Percentiles rank a stretch among this genome's conserved stretches.
phyloP scores from a whole-genome alignment of 2,329 filamentous ascomycete species.

The Trichoderma sp. region DNA sequence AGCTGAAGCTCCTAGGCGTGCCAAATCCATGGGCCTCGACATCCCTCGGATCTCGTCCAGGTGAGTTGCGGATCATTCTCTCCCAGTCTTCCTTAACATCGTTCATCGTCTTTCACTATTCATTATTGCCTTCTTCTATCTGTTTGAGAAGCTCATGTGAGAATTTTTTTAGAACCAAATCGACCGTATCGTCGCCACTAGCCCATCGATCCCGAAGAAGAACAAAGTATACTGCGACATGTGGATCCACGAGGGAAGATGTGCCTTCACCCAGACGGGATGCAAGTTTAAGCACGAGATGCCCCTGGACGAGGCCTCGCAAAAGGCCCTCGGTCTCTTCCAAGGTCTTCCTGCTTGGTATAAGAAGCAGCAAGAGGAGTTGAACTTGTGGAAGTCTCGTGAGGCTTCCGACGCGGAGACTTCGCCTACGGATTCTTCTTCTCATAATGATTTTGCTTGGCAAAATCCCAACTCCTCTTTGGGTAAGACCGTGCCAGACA shows the following conservation, averaged over 20 bases:
- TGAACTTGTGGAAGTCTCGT: constrained; percentile 26
- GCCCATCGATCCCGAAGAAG: constrained; percentile 40
- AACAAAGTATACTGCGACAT: constrained; percentile 80
- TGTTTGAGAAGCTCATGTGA: neutral
- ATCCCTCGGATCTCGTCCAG: constrained; percentile 34
- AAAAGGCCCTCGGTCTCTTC: constrained; percentile 68
- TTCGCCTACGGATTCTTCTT: neutral
- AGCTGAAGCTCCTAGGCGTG: constrained; percentile 31
- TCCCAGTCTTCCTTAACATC: constrained; percentile 21
- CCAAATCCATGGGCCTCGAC: constrained; percentile 21
- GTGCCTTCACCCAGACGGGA: constrained; percentile 80
- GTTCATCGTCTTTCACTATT: too few species aligned
- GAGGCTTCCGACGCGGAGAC: neutral
- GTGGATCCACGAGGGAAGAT: constrained; percentile 84
- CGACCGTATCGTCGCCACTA: constrained; percentile 33
- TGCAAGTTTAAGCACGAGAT: constrained; percentile 91
- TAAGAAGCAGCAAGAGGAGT: constrained; percentile 52
- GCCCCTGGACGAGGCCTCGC: constrained; percentile 64
- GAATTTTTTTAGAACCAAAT: constrained; percentile 32
- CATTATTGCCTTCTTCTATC: too few species aligned
- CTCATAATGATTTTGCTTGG: neutral
- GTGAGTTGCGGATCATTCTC: constrained; percentile 21
- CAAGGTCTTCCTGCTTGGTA: constrained; percentile 61
- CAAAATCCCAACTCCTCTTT: neutral
- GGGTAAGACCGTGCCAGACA: neutral